Evolutionary conservation across 2,329 filamentous ascomycete species (phyloP), one percentile per base, ranked within the genome.

Genomic region (Pyrenophora graminea): DNA sequence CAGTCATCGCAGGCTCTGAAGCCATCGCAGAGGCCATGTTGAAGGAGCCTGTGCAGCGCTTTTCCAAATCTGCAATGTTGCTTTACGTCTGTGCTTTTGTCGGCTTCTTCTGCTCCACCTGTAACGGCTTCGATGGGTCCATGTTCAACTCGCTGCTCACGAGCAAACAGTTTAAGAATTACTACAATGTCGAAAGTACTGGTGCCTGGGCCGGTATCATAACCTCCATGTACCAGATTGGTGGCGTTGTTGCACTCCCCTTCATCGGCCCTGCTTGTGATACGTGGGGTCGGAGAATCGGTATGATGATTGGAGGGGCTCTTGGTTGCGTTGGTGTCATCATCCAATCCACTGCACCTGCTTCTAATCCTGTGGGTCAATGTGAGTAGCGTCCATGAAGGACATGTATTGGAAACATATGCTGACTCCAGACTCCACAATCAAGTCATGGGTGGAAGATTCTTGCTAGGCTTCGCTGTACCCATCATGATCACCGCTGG

Each of bases 381-480:
- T 84, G 48, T 51, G 48, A 51, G 48, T 21, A 15, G 32, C 10
- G 3, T 25, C 19, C 19, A 33, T 9, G 10, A 31, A 13, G 1
- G 6, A 27, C 3, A 13, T 27, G 1, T 30, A 6, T 12, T 3
- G 38, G 19, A 10, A 19, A 23, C 34, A n/a, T 19, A 15, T 21
- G 31, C 44, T 51, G n/a, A 51, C 17, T 30, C 23, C 15, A 2
- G 21, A 25, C 8, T 15, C 15, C 15, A 30, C n/a, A 13, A 39
- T 31, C 34, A 18, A 51, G 48, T 85, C 66, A 80, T 84, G 63
- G 80, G 76, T 32, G 82, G 82, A 27, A 77, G 82, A 18, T 85
- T 85, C 68, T 62, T 85, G 23, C 77, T 85, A 4, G 83, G 83
- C 51, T 84, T 85, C 53, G 84, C 83, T 37, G 81, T 83, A 21